These are phyloP conservation scores for Oryza nivara DNA, from an alignment of 176 grass and related monocot species.

Conservation along the genomic window DNA sequence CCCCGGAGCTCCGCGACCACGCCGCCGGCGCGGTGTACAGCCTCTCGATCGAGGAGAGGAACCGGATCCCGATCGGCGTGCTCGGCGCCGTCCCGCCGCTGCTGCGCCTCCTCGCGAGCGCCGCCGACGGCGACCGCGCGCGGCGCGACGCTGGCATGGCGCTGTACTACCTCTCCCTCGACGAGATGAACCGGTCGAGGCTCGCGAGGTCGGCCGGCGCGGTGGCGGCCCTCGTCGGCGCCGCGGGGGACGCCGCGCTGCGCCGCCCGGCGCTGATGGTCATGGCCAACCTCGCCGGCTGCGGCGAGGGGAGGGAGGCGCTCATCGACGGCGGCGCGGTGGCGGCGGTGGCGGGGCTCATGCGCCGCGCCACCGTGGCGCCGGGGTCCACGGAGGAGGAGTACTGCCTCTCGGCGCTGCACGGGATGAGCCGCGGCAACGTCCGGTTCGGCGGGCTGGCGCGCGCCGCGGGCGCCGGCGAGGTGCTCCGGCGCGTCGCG, in stretches of 20 bases:
- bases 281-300: slow-evolving; percentile 15
- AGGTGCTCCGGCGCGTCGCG: slow-evolving; percentile 40
- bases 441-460: slow-evolving; percentile 49
- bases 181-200: slow-evolving; percentile 37
- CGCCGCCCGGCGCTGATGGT: neutral
- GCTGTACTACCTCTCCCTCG: slow-evolving; percentile 56
- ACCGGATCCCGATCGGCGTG: slow-evolving; percentile 44
- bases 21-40: slow-evolving; percentile 47
- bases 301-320: slow-evolving; percentile 47
- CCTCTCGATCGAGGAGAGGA: slow-evolving; percentile 51
- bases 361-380: slow-evolving; percentile 1
- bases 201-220: slow-evolving; percentile 29
- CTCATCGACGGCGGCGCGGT: slow-evolving; percentile 50
- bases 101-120: slow-evolving; percentile 32
- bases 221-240: slow-evolving; percentile 27
- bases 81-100: slow-evolving; percentile 54
- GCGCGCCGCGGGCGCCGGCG: slow-evolving; percentile 37
- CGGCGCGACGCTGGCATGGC: slow-evolving; percentile 57
- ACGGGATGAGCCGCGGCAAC: slow-evolving; percentile 57
- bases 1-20: slow-evolving; percentile 37
- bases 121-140: slow-evolving; percentile 13
- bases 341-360: slow-evolving; percentile 38
- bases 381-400: slow-evolving; percentile 43
- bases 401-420: slow-evolving; percentile 49
- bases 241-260: neutral